These are phyloP conservation scores for Dissophora globulifera DNA, from an alignment of 192 early-diverging fungal species.

Conservation along the genomic window DNA sequence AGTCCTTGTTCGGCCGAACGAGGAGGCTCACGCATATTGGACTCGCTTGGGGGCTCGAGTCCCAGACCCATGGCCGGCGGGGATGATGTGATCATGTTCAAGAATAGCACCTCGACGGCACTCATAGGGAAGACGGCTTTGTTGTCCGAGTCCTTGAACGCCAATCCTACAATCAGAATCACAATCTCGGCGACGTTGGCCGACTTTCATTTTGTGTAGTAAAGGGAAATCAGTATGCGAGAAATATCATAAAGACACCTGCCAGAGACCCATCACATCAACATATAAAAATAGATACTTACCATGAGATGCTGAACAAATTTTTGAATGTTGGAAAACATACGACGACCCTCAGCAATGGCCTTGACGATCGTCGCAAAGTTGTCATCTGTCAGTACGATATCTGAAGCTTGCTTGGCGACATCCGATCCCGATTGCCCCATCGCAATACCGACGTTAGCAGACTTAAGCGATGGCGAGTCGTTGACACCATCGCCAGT, in stretches of 20 bases:
- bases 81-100: conserved; percentile 84
- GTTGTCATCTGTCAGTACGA: conserved; percentile 87
- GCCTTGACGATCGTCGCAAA: conserved; percentile 86
- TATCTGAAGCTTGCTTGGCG: conserved; percentile 92
- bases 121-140: conserved; percentile 80
- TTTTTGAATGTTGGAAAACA: conserved; percentile 83
- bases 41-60: conserved; percentile 69
- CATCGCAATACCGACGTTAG: conserved; percentile 89
- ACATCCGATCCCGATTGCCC: conserved; percentile 93
- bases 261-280: not conserved
- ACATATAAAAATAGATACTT: not conserved
- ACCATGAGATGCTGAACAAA: conserved; percentile 76
- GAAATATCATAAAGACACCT: not conserved
- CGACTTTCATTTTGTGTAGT: no score
- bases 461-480: conserved; percentile 76
- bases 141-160: conserved; percentile 69
- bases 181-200: conserved; percentile 81
- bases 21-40: conserved; percentile 80
- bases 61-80: conserved; percentile 86
- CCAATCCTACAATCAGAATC: conserved; percentile 77
- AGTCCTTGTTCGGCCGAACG: conserved; percentile 69
- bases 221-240: no score
- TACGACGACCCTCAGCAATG: conserved; percentile 83
- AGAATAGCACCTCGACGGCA: conserved; percentile 81
- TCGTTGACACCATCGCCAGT: conserved; percentile 88